Conservation (phyloP, 2,329 filamentous ascomycete species). For the Elsinoe australis region DNA sequence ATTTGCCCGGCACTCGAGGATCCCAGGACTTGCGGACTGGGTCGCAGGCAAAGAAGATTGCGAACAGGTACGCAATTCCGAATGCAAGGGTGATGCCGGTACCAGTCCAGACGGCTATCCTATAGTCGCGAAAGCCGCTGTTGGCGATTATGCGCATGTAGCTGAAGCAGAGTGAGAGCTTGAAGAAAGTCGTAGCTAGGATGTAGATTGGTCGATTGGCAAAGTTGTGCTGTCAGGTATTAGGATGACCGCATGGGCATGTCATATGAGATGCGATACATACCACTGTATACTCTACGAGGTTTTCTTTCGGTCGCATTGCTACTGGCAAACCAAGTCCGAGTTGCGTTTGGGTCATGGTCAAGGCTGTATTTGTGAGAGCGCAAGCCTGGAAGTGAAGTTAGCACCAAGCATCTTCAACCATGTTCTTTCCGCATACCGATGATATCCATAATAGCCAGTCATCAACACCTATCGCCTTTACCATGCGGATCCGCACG, state of each 20-base stretch:
- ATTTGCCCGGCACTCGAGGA: background rate
- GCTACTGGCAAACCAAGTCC: slow-evolving; percentile 13
- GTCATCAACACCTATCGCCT: slow-evolving; percentile 1
- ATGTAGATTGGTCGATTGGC: background rate
- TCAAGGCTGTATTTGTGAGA: slow-evolving; percentile 1
- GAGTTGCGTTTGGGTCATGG: slow-evolving; percentile 11
- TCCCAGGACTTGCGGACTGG: slow-evolving; percentile 4
- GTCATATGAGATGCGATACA: too few species aligned
- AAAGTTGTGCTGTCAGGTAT: background rate
- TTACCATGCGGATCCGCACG: background rate
- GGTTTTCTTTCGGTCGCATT: slow-evolving; percentile 3
- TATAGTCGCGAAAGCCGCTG: background rate
- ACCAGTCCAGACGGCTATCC: background rate
- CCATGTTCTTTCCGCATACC: background rate
- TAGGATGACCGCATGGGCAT: background rate
- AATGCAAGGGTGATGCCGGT: background rate
- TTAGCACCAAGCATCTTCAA: background rate
- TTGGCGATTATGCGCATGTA: slow-evolving; percentile 6
- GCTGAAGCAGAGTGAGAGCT: background rate
- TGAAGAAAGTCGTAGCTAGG: slow-evolving; percentile 8
- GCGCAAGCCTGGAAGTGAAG: background rate
- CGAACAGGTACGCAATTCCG: background rate
- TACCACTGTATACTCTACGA: slow-evolving; percentile 1
- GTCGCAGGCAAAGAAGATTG: slow-evolving; percentile 14
- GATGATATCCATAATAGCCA: slow-evolving; percentile 1